Evolutionary conservation across 495 filamentous ascomycete genomes (phyloP), one percentile per base, ranked within the genome.

Genomic region (Aspergillus bertholletiae): DNA sequence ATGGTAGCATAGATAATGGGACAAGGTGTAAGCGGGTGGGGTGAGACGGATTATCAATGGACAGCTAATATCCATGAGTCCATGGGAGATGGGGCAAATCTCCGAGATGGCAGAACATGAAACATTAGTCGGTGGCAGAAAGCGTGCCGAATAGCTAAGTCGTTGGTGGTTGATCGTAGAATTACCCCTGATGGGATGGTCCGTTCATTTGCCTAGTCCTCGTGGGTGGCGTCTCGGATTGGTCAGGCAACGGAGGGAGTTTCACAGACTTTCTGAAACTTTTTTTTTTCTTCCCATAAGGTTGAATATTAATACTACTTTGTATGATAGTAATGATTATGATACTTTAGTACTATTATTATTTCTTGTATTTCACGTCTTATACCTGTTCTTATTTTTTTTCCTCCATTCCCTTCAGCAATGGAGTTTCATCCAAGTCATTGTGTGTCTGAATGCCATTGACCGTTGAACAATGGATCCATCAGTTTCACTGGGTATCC

Each of bases 131-230:
- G 49, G 50, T 44, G 55, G 47, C 46, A 44, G 39, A 45, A 43
- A 24, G 39, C 22, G 46, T 58, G 51, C 57, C 54, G 57, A 56
- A 49, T 58, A 58, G 61, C 61, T 57, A 63, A 63, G 61, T 63
- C 58, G 37, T 63, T 59, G 56, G 57, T 44, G 54, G 56, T 63
- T 57, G 57, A 59, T 63, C 60, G 48, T 40, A 51, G 21, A 1
- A 11, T 30, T 18, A 39, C 46, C 56, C 56, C 51, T 53, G 55
- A 37, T 34, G 21, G 17, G 17, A 30, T 48, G 44, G 45, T 20
- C 45, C 45, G 45, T 48, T 49, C 52, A 46, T 46, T 46, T 51
- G 18, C 24, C 35, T n/a, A n/a, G 39, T 17, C 30, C 39, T 56
- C 54, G 26, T 37, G 34, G 35, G 46, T 37, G 35, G 39, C 13